Evolutionary conservation across 108 stramenopile species (phyloP), one percentile per base, ranked within the genome.

Genomic region (Mayamaea pseudoterrestris): DNA sequence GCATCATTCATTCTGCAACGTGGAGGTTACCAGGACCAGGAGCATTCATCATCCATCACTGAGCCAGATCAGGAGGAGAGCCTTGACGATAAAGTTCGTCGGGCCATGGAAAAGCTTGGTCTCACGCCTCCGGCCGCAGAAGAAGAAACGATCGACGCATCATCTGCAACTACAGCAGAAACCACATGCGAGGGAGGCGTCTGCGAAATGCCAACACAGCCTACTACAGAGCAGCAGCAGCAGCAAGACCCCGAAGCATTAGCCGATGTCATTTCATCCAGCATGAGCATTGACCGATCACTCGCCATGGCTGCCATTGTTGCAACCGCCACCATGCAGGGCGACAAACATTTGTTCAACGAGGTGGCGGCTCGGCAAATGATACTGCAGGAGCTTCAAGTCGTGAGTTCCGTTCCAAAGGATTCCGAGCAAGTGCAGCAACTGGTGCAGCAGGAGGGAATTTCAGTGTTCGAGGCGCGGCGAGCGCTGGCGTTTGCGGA

Each of bases 401-500:
- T 81, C n/a, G 80, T 83, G 53, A 40, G 41, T 3, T 31, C 44
- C 8, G 73, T 90, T 41, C 57, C 75, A 0, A 65, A 61, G 24
- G 80, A 90, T 66, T 63, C 50, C 26, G 61, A 58, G 14, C 63
- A 78, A 47, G 78, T 79, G 1, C 25, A 68, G 28, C 63, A 69
- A 50, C 53, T 89, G 12, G 61, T 69, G 9, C 51, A 58, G 6
- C n/a, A n/a, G n/a, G 87, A 89, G 58, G 87, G 87, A 44, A 68
- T 66, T 27, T 72, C 81, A 42, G 29, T 47, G 3, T 79, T 79
- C 52, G 35, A 82, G 44, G 46, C 58, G 30, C 61, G 88, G 37
- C 45, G 88, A 47, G 78, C 88, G 1, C 58, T 90, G 32, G 88
- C 88, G 2, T 83, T 84, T 61, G 62, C 83, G 8, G 88, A 80